Evolutionary conservation across 2,329 filamentous ascomycete genomes (phyloP).

Genomic region (Dothidotthia symphoricarpi): DNA sequence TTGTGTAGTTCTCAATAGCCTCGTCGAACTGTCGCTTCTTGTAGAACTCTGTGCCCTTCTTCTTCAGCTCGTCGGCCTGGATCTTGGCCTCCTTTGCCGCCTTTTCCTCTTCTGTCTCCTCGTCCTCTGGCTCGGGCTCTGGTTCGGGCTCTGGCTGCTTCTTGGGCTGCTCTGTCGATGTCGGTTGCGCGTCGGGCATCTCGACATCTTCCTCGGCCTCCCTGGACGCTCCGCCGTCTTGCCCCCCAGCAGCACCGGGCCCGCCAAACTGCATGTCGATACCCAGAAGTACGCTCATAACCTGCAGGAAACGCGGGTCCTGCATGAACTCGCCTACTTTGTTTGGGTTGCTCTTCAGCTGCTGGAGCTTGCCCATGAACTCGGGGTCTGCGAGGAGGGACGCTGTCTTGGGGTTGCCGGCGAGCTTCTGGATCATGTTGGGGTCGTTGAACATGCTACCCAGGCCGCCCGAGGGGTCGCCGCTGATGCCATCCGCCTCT

Average conservation of each 20-base stretch:
- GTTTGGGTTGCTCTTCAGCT: slow-evolving; percentile 76
- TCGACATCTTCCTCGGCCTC: slow-evolving; percentile 69
- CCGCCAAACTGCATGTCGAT: slow-evolving; percentile 79
- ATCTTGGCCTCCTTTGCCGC: slow-evolving; percentile 89
- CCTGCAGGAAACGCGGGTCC: slow-evolving; percentile 89
- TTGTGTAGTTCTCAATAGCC: slow-evolving; percentile 89
- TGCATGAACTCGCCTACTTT: slow-evolving; percentile 76
- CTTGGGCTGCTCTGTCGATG: slow-evolving; percentile 54
- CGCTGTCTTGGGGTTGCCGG: slow-evolving; percentile 90
- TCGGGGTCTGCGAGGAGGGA: slow-evolving; percentile 72
- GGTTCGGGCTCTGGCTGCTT: slow-evolving; percentile 51
- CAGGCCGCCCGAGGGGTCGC: slow-evolving; percentile 72
- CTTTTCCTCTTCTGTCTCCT: slow-evolving; percentile 79
- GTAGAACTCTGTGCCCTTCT: slow-evolving; percentile 88
- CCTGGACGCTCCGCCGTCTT: slow-evolving; percentile 37
- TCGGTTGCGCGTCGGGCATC: slow-evolving; percentile 67
- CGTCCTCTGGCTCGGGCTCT: slow-evolving; percentile 68
- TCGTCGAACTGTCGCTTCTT: slow-evolving; percentile 98
- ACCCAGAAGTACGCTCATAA: slow-evolving; percentile 89
- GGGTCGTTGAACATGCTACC: slow-evolving; percentile 94
- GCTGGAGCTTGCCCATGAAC: slow-evolving; percentile 89
- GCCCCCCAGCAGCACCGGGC: slow-evolving; percentile 47
- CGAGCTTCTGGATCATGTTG: slow-evolving; percentile 83
- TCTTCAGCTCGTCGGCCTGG: slow-evolving; percentile 92
- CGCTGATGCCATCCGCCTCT: slow-evolving; percentile 57